Evolutionary conservation across 2,329 filamentous ascomycete species (phyloP).

Genomic region (Harringtonia lauricola): DNA sequence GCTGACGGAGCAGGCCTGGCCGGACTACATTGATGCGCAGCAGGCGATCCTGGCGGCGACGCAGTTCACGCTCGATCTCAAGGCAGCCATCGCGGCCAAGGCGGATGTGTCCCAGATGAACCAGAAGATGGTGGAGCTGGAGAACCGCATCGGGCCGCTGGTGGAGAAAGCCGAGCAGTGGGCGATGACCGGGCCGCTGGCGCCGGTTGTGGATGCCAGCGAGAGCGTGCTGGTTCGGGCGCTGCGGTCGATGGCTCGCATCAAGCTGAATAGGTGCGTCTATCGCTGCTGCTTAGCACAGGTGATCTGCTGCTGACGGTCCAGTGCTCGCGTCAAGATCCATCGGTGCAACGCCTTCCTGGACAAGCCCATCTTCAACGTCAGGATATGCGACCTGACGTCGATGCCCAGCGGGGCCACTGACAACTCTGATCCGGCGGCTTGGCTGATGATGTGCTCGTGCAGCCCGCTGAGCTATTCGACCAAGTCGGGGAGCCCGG

Average conservation of each 20-base stretch:
- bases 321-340: slow-evolving; percentile 37
- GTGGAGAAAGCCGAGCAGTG: slow-evolving; percentile 24
- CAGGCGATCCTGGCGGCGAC: slow-evolving; percentile 35
- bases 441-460: slow-evolving; percentile 22
- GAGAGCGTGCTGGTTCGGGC: slow-evolving; percentile 31
- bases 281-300: background rate
- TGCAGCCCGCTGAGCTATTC: slow-evolving; percentile 15
- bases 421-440: slow-evolving; percentile 18
- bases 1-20: slow-evolving; percentile 24
- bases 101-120: slow-evolving; percentile 28
- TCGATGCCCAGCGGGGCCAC: slow-evolving; percentile 15
- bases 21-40: slow-evolving; percentile 32
- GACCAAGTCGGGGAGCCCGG: slow-evolving; percentile 11
- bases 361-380: slow-evolving; percentile 35
- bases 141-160: slow-evolving; percentile 25
- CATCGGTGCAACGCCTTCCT: slow-evolving; percentile 41
- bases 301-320: background rate
- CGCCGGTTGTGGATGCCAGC: slow-evolving; percentile 22
- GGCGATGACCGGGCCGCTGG: slow-evolving; percentile 20
- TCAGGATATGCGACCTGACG: slow-evolving; percentile 37
- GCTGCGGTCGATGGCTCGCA: slow-evolving; percentile 33
- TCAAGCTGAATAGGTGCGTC: slow-evolving; percentile 36
- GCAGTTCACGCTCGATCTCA: slow-evolving; percentile 36
- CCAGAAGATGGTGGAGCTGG: slow-evolving; percentile 28
- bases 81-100: slow-evolving; percentile 26